A percentile compares a stretch with the other conserved stretches of the same genome.
phyloP scores from a whole-genome alignment of 2,329 filamentous ascomycete genomes.

The Furcasterigmium furcatum region DNA sequence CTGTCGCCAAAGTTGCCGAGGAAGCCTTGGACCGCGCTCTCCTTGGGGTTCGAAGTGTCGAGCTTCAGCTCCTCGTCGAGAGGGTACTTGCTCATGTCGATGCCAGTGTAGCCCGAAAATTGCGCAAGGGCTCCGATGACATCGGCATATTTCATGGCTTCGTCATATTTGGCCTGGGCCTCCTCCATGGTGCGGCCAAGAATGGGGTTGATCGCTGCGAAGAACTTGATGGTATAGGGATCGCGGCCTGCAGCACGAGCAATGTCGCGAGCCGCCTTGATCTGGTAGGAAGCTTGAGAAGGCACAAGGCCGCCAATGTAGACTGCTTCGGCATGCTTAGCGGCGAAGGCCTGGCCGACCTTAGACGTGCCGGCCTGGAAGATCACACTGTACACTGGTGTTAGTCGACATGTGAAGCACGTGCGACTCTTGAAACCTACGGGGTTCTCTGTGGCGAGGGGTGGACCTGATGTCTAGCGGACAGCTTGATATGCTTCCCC shows the following conservation, averaged over 20 bases:
- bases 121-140: constrained; percentile 53
- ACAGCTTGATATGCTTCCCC: constrained; percentile 11
- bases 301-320: constrained; percentile 26
- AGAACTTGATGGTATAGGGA: constrained; percentile 54
- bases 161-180: constrained; percentile 47
- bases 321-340: constrained; percentile 57
- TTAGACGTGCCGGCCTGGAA: constrained; percentile 58
- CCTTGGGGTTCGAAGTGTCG: constrained; percentile 40
- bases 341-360: constrained; percentile 53
- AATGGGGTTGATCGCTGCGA: constrained; percentile 46
- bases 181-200: constrained; percentile 48
- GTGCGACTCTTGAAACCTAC: too few relatives aligned
- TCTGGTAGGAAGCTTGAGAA: neutral
- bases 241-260: constrained; percentile 50
- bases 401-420: too few relatives aligned
- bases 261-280: constrained; percentile 30
- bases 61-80: constrained; percentile 38
- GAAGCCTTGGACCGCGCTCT: constrained; percentile 25
- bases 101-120: constrained; percentile 28
- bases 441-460: constrained; percentile 56
- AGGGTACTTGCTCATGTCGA: too few relatives aligned
- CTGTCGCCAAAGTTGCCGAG: too few relatives aligned
- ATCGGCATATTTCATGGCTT: constrained; percentile 48
- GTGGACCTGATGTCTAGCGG: constrained; percentile 43
- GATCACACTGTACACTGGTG: constrained; percentile 30